Evolutionary conservation across 495 filamentous ascomycete species (phyloP).

Genomic region (Jackrogersella multiformis): DNA sequence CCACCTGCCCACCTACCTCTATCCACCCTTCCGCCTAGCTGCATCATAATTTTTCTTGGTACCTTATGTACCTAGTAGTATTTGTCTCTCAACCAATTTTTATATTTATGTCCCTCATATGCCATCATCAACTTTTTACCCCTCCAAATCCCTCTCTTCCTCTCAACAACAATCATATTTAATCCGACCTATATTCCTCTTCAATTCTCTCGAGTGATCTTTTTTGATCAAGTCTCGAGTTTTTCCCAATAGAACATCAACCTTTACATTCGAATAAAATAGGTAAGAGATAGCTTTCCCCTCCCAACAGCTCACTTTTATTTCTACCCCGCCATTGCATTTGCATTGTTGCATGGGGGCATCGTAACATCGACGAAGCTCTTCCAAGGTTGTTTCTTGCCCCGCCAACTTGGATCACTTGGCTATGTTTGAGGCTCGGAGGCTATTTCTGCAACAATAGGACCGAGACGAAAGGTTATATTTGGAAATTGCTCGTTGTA

Average conservation of each 20-base stretch:
- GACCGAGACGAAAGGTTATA: slow-evolving; percentile 13
- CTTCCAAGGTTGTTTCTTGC: slow-evolving; percentile 22
- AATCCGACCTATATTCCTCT: slow-evolving; percentile 28
- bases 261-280: slow-evolving; percentile 11
- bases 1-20: slow-evolving; percentile 30
- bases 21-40: slow-evolving; percentile 20
- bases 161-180: slow-evolving; percentile 42
- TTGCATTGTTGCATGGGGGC: slow-evolving; percentile 18
- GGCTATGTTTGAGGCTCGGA: slow-evolving; percentile 30
- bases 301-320: slow-evolving; percentile 28
- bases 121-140: slow-evolving; percentile 42
- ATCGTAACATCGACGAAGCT: slow-evolving; percentile 30
- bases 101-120: slow-evolving; percentile 48
- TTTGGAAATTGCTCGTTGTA: slow-evolving; percentile 9
- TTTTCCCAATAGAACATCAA: background rate
- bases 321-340: slow-evolving; percentile 37
- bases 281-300: slow-evolving; percentile 29
- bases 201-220: slow-evolving; percentile 24
- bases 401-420: slow-evolving; percentile 34
- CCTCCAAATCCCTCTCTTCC: slow-evolving; percentile 37
- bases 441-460: slow-evolving; percentile 9
- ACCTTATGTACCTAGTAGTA: too few species aligned
- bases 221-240: slow-evolving; percentile 33
- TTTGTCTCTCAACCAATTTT: slow-evolving; percentile 36
- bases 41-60: slow-evolving; percentile 39